Evolutionary conservation across 1,284 basidiomycete species (phyloP), one percentile per base, ranked within the genome.

Genomic region (Sporisorium graminicola): DNA sequence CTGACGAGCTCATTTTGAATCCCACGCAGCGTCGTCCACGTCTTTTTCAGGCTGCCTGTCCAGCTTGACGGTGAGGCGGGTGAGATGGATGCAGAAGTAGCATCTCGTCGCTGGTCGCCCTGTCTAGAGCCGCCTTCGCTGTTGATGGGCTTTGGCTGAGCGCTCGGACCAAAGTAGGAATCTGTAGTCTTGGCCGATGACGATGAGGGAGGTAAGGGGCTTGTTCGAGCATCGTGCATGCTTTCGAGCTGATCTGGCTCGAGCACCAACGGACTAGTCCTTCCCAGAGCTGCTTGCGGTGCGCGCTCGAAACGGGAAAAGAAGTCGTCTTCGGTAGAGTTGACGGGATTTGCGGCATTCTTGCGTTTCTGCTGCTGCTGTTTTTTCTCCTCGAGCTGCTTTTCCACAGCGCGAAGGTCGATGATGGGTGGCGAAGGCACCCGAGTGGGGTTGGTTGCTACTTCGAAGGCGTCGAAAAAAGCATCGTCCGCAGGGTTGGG

Each of bases 321-420:
- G 53, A 77, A 79, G 62, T 80, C 77, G 44, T 78, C 73, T 24
- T 78, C 74, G 12, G 65, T 53, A 5, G 55, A 46, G 42, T 58
- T 20, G 2, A 20, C 18, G n/a, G 14, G 43, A 9, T 29, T 64
- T 16, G 27, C 22, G 43, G 26, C 22, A 37, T 43, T 53, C 20
- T 52, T 56, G 49, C 29, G 47, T 46, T 65, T 43, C 31, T 58
- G 56, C 37, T 66, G 60, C n/a, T 57, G 57, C 33, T 74, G 54
- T 56, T 59, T 66, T 40, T 77, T 67, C 9, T 49, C 58, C 33
- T 78, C 74, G 13, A 85, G 69, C 63, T 79, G 76, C 52, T 68
- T 67, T 55, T 85, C 82, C 10, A 82, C 76, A 6, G 69, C 70
- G 6, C 83, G 77, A 24, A 85, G 76, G 59, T 85, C 84, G 37